Evolutionary conservation across 352 stramenopile genomes (phyloP).

Genomic region (Globisporangium barbulae): DNA sequence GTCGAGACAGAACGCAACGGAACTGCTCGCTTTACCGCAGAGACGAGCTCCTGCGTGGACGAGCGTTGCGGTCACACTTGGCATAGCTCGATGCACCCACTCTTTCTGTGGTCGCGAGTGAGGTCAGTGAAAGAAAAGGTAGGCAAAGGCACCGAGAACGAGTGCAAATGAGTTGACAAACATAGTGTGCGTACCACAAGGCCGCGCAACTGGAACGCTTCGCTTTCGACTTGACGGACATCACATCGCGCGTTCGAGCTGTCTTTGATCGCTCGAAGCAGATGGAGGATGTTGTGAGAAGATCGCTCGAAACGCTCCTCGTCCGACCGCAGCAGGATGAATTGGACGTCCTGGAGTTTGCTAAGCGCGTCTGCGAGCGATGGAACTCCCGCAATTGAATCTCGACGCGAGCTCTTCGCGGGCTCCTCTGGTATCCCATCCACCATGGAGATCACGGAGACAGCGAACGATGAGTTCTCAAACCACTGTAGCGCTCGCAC

Average conservation of each 20-base stretch:
- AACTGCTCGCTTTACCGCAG: neutral
- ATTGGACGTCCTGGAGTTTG: conserved; percentile 24
- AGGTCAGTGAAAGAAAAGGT: conserved; percentile 1
- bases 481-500: conserved; percentile 15
- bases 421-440: conserved; percentile 14
- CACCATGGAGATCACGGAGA: conserved; percentile 24
- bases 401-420: neutral
- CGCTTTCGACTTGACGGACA: conserved; percentile 33
- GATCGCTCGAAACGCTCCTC: conserved; percentile 25
- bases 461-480: conserved; percentile 15
- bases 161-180: neutral
- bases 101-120: conserved; percentile 30
- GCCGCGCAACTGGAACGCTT: conserved; percentile 25
- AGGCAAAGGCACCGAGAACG: neutral
- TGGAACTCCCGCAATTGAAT: neutral
- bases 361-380: conserved; percentile 9
- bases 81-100: conserved; percentile 27
- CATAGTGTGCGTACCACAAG: conserved; percentile 27
- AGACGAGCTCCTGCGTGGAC: neutral
- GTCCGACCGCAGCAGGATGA: conserved; percentile 37
- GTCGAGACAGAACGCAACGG: conserved; percentile 7
- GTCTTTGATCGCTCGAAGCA: conserved; percentile 24
- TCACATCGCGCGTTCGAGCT: conserved; percentile 19
- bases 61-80: conserved; percentile 10
- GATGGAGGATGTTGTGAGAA: conserved; percentile 24